Conservation (phyloP, 2,329 filamentous ascomycete species). For the Aspergillus costaricaensis region DNA sequence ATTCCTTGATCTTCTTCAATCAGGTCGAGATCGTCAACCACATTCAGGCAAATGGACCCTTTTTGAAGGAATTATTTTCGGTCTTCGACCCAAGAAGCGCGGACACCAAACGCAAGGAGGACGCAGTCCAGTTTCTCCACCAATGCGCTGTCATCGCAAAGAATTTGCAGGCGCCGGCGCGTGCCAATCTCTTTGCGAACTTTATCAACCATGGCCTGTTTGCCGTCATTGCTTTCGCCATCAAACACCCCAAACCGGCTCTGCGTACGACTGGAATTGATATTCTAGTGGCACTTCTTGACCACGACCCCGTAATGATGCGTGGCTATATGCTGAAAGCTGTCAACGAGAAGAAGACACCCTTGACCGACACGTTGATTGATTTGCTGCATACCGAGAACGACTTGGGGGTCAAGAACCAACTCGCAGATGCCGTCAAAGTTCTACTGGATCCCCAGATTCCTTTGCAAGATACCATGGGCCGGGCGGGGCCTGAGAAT, state of each 20-base stretch:
- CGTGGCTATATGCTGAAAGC: constrained; percentile 90
- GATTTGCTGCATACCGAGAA: constrained; percentile 88
- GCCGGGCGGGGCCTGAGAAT: constrained; percentile 67
- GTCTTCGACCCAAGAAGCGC: constrained; percentile 71
- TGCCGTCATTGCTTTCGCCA: constrained; percentile 85
- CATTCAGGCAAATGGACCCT: constrained; percentile 76
- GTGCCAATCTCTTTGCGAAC: constrained; percentile 82
- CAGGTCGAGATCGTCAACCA: constrained; percentile 97
- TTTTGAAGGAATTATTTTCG: constrained; percentile 81
- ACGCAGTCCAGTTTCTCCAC: constrained; percentile 93
- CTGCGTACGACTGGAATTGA: constrained; percentile 92
- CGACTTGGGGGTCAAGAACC: constrained; percentile 91
- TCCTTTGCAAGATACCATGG: constrained; percentile 60
- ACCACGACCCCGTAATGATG: constrained; percentile 94
- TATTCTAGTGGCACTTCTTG: constrained; percentile 88
- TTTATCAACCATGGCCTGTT: constrained; percentile 87
- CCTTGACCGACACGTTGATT: constrained; percentile 88
- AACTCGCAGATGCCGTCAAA: constrained; percentile 93
- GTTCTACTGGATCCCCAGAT: constrained; percentile 78
- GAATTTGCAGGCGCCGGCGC: constrained; percentile 80
- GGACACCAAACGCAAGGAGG: constrained; percentile 76
- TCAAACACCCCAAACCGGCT: constrained; percentile 79
- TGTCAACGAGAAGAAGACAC: constrained; percentile 80
- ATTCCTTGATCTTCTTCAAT: constrained; percentile 98
- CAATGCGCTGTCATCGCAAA: constrained; percentile 94